These are phyloP conservation scores for Verticillium albo-atrum DNA, from an alignment of 2,329 filamentous ascomycete genomes.

Conservation along the genomic window DNA sequence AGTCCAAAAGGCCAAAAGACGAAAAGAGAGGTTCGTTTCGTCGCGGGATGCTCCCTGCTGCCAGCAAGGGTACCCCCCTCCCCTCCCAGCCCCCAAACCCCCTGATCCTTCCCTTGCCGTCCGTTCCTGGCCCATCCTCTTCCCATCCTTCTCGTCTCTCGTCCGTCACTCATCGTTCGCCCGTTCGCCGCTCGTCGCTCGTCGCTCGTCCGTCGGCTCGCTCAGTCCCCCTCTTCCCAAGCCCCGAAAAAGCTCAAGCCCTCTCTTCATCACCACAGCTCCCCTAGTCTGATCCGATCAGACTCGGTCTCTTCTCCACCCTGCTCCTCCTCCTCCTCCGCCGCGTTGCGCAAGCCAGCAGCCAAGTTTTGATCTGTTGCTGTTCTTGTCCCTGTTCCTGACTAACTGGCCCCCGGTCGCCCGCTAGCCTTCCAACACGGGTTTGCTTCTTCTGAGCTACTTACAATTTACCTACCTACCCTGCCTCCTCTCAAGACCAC, in stretches of 20 bases:
- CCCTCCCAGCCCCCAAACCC: background rate
- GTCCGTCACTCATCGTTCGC: background rate
- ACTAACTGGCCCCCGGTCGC: constrained; percentile 1
- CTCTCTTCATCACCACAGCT: background rate
- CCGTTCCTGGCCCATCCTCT: constrained; percentile 1
- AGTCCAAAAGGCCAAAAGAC: too few species aligned
- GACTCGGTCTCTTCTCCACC: background rate
- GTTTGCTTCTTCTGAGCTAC: constrained; percentile 1
- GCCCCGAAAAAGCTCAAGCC: background rate
- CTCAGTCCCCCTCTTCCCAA: background rate
- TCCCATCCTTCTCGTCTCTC: constrained; percentile 1
- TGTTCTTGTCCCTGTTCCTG: constrained; percentile 5
- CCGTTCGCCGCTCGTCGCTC: too few species aligned
- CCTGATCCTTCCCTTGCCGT: background rate
- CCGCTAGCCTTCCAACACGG: background rate
- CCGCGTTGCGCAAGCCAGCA: background rate
- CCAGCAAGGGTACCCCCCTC: background rate
- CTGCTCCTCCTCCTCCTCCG: background rate
- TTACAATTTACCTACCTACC: constrained; percentile 4
- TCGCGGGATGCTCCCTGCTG: constrained; percentile 9
- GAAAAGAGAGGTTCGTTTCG: constrained; percentile 10
- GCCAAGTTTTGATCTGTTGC: constrained; percentile 3
- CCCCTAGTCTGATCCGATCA: background rate
- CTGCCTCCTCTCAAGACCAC: constrained; percentile 2
- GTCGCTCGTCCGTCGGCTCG: background rate